These are phyloP conservation scores for Phytophthora brassicae DNA, from an alignment of 352 stramenopile genomes.

Conservation along the genomic window DNA sequence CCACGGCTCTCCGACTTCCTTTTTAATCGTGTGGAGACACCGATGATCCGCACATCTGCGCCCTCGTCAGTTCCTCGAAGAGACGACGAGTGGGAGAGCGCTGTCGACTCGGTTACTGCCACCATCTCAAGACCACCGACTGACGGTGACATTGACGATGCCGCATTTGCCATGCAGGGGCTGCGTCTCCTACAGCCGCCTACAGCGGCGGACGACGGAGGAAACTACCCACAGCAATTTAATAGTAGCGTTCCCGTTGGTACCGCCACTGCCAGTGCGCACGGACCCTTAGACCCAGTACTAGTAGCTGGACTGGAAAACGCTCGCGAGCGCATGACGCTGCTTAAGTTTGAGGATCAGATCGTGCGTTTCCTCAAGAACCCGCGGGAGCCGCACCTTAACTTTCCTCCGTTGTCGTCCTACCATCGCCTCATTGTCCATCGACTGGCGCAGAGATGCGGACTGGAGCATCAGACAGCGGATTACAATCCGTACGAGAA, in stretches of 20 bases:
- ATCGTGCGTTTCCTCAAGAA: slow-evolving; percentile 82
- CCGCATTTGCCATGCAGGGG: slow-evolving; percentile 31
- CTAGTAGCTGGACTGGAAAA: slow-evolving; percentile 82
- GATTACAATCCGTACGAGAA: slow-evolving; percentile 74
- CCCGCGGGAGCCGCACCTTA: slow-evolving; percentile 62
- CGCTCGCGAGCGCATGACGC: slow-evolving; percentile 69
- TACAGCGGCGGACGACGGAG: slow-evolving; percentile 42
- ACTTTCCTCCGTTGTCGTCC: slow-evolving; percentile 82
- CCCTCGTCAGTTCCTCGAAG: not conserved
- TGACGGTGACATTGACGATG: slow-evolving; percentile 19
- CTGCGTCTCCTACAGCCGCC: slow-evolving; percentile 47
- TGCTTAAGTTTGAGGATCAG: slow-evolving; percentile 88
- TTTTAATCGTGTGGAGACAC: slow-evolving; percentile 11
- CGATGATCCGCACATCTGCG: slow-evolving; percentile 32
- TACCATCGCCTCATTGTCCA: slow-evolving; percentile 91
- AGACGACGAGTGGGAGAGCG: slow-evolving; percentile 46
- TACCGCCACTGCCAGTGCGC: slow-evolving; percentile 57
- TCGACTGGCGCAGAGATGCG: slow-evolving; percentile 92
- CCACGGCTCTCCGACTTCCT: not conserved
- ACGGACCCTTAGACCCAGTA: slow-evolving; percentile 72
- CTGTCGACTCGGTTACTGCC: slow-evolving; percentile 5
- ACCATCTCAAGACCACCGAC: not conserved
- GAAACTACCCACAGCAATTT: slow-evolving; percentile 42
- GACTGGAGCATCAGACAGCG: slow-evolving; percentile 86
- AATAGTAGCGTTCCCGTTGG: slow-evolving; percentile 40